Evolutionary conservation across 2,329 filamentous ascomycete species (phyloP), one percentile per base, ranked within the genome.

Genomic region (Septoria petroselini): DNA sequence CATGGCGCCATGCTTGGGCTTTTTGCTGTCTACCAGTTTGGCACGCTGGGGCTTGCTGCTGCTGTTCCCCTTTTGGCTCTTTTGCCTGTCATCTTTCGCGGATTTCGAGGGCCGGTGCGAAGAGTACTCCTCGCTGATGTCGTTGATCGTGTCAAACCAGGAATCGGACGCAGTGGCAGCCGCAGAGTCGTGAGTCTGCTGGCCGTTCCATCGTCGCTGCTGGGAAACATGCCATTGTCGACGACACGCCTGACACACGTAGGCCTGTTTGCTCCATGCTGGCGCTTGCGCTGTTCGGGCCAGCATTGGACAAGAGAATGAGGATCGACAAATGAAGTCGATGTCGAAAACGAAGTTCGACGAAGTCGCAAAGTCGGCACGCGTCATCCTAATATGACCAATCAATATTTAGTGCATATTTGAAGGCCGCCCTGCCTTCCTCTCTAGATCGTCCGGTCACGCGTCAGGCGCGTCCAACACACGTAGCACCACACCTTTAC

Each of bases 161-260:
- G 41, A 48, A 9, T 54, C 51, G 40, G 38, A 35, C 38, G 14
- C n/a, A 15, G 35, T 33, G 19, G 25, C 30, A 17, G 30, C 39
- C 30, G 52, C 38, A 23, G 37, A 29, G 12, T n/a, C 41, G 27
- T 23, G 19, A 12, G 41, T 25, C 18, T 38, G 23, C 23, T 50
- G 35, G 46, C 52, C 52, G 49, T 54, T 50, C 41, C 45, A 54
- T 44, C 58, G 49, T 27, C 47, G 49, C 40, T 56, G 57, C 15
- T 49, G 17, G 37, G 50, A 35, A 35, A 30, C 34, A 37, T 54
- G 54, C 17, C 50, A 34, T 42, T 57, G 52, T 19, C 41, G 54
- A 11, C 58, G 54, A 52, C 58, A 59, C 3, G 54, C 50, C 18
- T 49, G 45, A 41, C 56, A 58, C 30, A 59, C 52, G 34, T 58